A percentile compares a stretch with the other conserved stretches of the same genome.
Conservation (phyloP, 768 basidiomycete species). For the Mycena latifolia region DNA sequence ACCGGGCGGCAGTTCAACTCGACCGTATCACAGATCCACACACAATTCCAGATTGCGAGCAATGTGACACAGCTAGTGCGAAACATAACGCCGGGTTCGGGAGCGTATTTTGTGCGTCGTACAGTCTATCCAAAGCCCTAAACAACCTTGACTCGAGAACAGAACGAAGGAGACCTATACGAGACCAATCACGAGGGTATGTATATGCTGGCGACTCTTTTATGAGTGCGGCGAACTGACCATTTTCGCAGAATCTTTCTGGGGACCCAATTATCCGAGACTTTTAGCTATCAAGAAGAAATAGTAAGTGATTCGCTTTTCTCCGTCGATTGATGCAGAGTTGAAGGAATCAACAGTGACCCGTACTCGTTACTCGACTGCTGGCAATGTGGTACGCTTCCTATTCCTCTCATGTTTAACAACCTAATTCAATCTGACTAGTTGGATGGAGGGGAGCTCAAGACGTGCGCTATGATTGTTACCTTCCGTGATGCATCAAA, state of each 20-base stretch:
- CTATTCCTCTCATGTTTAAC: background rate
- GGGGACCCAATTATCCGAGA: conserved; percentile 49
- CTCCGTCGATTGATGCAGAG: background rate
- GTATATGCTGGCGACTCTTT: background rate
- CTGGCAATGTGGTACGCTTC: conserved; percentile 48
- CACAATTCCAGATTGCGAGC: conserved; percentile 3
- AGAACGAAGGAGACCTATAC: conserved; percentile 52
- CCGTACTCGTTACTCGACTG: conserved; percentile 44
- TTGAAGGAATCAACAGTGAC: conserved; percentile 37
- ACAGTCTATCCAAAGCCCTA: background rate
- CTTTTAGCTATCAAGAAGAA: conserved; percentile 47
- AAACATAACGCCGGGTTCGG: conserved; percentile 6
- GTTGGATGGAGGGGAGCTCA: conserved; percentile 2
- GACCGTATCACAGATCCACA: background rate
- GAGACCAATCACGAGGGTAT: conserved; percentile 45
- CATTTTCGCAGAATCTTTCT: conserved; percentile 41
- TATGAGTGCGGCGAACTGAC: background rate
- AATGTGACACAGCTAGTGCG: conserved; percentile 5
- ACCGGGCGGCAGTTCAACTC: background rate
- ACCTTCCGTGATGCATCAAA: background rate
- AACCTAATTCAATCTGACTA: background rate
- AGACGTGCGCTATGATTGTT: conserved; percentile 1
- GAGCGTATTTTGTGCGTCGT: conserved; percentile 29
- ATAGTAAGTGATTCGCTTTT: conserved; percentile 42
- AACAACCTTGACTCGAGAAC: conserved; percentile 11